phyloP scores from a whole-genome alignment of 805 yeast genomes.

The Starmerella tilneyi region DNA sequence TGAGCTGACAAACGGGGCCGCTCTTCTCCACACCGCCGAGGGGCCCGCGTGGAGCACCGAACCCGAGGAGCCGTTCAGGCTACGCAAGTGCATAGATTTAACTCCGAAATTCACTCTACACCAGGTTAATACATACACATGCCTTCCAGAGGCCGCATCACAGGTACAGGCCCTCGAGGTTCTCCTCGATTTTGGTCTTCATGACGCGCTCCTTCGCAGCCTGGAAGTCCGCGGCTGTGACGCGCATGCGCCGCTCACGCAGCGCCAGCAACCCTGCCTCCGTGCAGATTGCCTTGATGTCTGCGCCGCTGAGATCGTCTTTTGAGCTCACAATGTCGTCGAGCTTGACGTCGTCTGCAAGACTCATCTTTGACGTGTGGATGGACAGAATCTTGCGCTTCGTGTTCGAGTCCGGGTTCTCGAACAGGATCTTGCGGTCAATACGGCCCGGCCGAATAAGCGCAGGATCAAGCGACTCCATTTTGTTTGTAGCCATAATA shows the following conservation, averaged over 20 bases:
- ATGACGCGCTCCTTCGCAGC: constrained; percentile 89
- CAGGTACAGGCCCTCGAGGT: constrained; percentile 84
- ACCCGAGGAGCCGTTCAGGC: too few species aligned
- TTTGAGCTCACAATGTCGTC: constrained; percentile 81
- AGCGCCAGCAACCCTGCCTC: constrained; percentile 94
- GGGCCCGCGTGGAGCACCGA: too few species aligned
- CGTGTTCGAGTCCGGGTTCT: constrained; percentile 87
- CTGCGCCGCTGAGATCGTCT: constrained; percentile 95
- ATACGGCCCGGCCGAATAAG: constrained; percentile 94
- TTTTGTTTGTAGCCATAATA: constrained; percentile 94
- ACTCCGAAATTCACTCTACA: too few species aligned
- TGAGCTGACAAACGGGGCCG: constrained; percentile 1
- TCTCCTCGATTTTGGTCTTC: constrained; percentile 94
- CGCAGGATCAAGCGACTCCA: constrained; percentile 91
- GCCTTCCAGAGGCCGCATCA: constrained; percentile 27
- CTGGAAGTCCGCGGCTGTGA: constrained; percentile 84
- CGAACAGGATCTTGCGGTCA: constrained; percentile 89
- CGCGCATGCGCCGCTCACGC: constrained; percentile 96
- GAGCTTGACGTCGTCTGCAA: constrained; percentile 61
- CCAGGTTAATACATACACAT: neutral
- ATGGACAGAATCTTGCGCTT: constrained; percentile 85
- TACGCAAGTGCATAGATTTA: too few species aligned
- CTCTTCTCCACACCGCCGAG: too few species aligned
- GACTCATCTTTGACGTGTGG: constrained; percentile 61
- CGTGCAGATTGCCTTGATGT: constrained; percentile 93